Evolutionary conservation across 1,139 yeast species (phyloP).

Genomic region (Kluyveromyces sp.): DNA sequence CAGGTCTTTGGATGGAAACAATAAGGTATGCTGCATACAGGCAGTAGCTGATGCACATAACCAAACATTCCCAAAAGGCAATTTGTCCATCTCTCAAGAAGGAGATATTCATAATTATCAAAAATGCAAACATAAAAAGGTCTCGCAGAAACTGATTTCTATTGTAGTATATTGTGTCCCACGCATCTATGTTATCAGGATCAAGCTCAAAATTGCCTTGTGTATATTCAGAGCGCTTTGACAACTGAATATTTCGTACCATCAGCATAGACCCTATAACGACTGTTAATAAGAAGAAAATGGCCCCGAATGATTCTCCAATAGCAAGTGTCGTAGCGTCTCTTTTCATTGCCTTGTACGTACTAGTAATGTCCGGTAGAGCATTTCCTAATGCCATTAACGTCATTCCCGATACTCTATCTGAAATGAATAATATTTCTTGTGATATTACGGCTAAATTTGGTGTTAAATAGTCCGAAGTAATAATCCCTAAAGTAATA

Average conservation of each 20-base stretch:
- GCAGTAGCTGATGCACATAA: conserved; percentile 17
- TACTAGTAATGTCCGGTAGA: conserved; percentile 81
- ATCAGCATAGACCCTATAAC: conserved; percentile 25
- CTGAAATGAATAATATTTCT: conserved; percentile 49
- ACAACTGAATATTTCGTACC: conserved; percentile 16
- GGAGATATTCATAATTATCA: conserved; percentile 14
- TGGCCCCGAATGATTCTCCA: conserved; percentile 81
- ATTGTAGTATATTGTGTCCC: conserved; percentile 12
- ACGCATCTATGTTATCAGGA: conserved; percentile 4
- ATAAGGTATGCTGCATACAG: conserved; percentile 13
- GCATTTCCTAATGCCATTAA: conserved; percentile 88
- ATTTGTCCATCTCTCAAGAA: conserved; percentile 20
- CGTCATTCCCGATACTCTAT: conserved; percentile 80
- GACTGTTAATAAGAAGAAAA: conserved; percentile 25
- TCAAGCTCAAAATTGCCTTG: neutral
- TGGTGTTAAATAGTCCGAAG: conserved; percentile 28
- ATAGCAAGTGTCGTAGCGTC: conserved; percentile 71
- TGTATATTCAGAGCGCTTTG: conserved; percentile 6
- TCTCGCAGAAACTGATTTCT: conserved; percentile 21
- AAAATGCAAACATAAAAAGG: conserved; percentile 15
- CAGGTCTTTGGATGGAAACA: neutral
- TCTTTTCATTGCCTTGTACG: conserved; percentile 68
- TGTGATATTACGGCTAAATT: conserved; percentile 25
- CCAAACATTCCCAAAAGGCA: conserved; percentile 19
- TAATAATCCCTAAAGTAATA: conserved; percentile 22